Base-by-base conservation (phyloP, 139 green algal genomes). In the Picocystis salinarum region DNA sequence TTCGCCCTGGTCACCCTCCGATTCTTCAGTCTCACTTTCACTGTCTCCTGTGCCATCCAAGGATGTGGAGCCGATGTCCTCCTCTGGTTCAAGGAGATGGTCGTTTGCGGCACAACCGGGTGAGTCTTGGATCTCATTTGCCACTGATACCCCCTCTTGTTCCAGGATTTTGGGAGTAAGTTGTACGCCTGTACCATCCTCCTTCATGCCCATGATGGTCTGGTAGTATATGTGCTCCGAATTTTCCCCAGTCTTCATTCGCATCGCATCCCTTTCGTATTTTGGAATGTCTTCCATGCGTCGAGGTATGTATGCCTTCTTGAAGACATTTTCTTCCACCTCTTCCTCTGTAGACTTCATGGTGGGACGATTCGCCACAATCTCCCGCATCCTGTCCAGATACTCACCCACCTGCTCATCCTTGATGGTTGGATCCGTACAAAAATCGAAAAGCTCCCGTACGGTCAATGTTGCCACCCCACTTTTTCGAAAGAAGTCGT, bases 401-500 rank as follows among this genome's bases (percentile, higher is more conserved):
- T 37, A 37, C 4, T 50, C 68, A 22, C 91, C 82, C 15, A 92
- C 45, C 36, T 79, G 79, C n/a, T 63, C 58, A 3, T 76, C 59
- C 20, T 49, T 75, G 42, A 96, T 75, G 42, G 53, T 58, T 0
- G 85, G 78, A 62, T 98, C 90, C 25, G 88, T 80, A 19, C 77
- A 70, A 64, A 92, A 98, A 36, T 98, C 89, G 64, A 99, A 99
- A 28, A 94, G 64, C 71, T 96, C 86, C 5, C 78, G 50, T 39
- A 79, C 72, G 1, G 66, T 77, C 44, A 95, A 62, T 17, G 70
- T 76, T 28, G 69, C 68, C 24, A 95, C 67, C 40, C 70, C 73
- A 3, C 61, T 60, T 12, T 72, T 58, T 18, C 58, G 51, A 61
- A 98, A 98, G 61, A 83, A 98, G 50, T 83, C 70, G 57, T 91